Evolutionary conservation across 352 stramenopile species (phyloP), one percentile per base, ranked within the genome.

Genomic region (Phytophthora idaei): DNA sequence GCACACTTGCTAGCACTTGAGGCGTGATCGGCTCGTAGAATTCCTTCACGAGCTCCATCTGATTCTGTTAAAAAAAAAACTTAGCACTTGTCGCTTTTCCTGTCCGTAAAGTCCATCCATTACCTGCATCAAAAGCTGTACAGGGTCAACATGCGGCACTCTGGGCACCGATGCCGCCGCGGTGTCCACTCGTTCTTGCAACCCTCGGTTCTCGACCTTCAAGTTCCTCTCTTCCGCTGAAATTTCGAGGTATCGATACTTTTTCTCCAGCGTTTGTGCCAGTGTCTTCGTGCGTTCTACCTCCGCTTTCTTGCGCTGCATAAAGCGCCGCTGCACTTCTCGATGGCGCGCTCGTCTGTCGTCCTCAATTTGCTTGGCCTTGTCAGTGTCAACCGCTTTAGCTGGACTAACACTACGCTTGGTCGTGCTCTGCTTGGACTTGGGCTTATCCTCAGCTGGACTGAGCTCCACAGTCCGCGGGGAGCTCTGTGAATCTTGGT

Each of bases 251-350:
- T 70, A 72, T 3, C 59, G 64, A 42, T 76, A 77, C 44, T 80
- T 77, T 34, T 68, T 65, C 57, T 88, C 79, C 11, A 88, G 53
- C 4, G 64, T 64, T 14, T 68, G 64, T 2, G 57, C 72, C 45
- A 83, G 51, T 8, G 48, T 64, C 37, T 82, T 81, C 0, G 71
- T 76, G 27, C 75, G 75, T 15, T 64, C 39, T 60, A 76, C 69
- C 61, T 80, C 66, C 14, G 73, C 77, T 60, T 85, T 88, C 49
- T 85, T 88, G 12, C 79, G 79, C 58, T 84, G 79, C 36, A 88
- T 75, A 42, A 88, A 88, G 25, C 79, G 69, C 25, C 76, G 67
- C 44, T 88, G 79, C 28, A 84, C 77, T 8, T 69, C 79, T 50
- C 77, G 74, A 59, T 88, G 79, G 21, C 78, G 71, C 39, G 74